phyloP scores from a whole-genome alignment of 163 green algal species.

The Prototheca wickerhamii region DNA sequence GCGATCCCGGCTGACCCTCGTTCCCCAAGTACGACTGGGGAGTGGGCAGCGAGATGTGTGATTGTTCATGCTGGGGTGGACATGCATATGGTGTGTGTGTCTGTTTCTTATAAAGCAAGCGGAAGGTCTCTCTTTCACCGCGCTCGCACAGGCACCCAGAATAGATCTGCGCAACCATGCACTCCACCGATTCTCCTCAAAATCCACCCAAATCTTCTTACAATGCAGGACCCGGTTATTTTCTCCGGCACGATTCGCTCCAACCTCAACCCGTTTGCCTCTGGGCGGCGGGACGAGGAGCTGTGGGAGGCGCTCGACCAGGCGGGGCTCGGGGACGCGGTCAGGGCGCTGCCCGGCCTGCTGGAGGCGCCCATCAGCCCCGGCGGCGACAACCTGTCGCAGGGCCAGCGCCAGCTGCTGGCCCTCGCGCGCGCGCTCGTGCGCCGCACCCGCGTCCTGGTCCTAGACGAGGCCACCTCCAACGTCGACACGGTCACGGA shows the following conservation, averaged over 20 bases:
- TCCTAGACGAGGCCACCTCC: conserved; percentile 68
- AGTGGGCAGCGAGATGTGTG: not conserved
- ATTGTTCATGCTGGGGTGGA: too few relatives aligned
- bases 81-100: too few relatives aligned
- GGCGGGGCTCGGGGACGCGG: conserved; percentile 37
- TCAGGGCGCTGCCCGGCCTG: conserved; percentile 6
- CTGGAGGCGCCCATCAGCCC: conserved; percentile 45
- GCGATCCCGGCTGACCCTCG: conserved; percentile 63
- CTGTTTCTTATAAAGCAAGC: too few relatives aligned
- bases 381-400: conserved; percentile 68
- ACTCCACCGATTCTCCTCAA: not conserved
- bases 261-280: conserved; percentile 87
- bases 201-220: too few relatives aligned
- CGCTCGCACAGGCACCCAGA: too few relatives aligned
- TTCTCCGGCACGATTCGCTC: conserved; percentile 72
- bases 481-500: conserved; percentile 74
- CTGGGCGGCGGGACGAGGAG: conserved; percentile 37
- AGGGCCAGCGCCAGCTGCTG: conserved; percentile 83
- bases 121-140: too few relatives aligned
- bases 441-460: conserved; percentile 36
- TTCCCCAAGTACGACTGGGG: conserved; percentile 50
- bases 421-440: conserved; percentile 85
- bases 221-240: conserved; percentile 66
- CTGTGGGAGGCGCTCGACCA: conserved; percentile 68
- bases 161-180: too few relatives aligned